A percentile compares a stretch with the other conserved stretches of the same genome.
Evolutionary conservation across 768 basidiomycete species (phyloP).

Genomic region (Phlegmacium glaucopus): DNA sequence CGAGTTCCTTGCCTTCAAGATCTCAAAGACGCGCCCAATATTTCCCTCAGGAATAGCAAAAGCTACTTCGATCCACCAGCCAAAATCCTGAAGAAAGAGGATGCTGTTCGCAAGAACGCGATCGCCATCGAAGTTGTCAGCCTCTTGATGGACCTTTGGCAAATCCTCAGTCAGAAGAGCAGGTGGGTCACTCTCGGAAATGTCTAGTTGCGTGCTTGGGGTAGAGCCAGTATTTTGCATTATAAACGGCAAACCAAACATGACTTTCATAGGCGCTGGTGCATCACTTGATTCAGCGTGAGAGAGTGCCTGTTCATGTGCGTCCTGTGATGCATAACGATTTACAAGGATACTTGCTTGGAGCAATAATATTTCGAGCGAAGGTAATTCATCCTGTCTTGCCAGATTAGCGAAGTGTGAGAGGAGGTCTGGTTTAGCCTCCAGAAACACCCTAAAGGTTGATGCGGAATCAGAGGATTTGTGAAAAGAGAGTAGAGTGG

Average conservation of each 20-base stretch:
- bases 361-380: neutral
- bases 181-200: neutral
- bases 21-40: constrained; percentile 23
- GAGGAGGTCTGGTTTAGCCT: neutral
- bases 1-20: constrained; percentile 21
- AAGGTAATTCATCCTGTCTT: neutral
- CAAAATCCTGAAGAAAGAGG: constrained; percentile 16
- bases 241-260: no score
- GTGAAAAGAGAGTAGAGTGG: neutral
- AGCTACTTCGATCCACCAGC: constrained; percentile 17
- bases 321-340: constrained; percentile 9
- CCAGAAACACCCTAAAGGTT: neutral
- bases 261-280: constrained; percentile 4
- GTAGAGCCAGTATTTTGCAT: no score
- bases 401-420: neutral
- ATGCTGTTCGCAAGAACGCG: constrained; percentile 17
- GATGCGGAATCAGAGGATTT: neutral
- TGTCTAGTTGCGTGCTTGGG: neutral
- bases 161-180: neutral
- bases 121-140: constrained; percentile 16
- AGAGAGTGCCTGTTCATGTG: constrained; percentile 9
- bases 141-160: constrained; percentile 7
- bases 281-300: constrained; percentile 1
- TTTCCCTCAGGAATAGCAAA: constrained; percentile 26
- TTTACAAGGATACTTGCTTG: neutral